phyloP scores from a whole-genome alignment of 2,329 filamentous ascomycete species.

The Mycogone perniciosa region DNA sequence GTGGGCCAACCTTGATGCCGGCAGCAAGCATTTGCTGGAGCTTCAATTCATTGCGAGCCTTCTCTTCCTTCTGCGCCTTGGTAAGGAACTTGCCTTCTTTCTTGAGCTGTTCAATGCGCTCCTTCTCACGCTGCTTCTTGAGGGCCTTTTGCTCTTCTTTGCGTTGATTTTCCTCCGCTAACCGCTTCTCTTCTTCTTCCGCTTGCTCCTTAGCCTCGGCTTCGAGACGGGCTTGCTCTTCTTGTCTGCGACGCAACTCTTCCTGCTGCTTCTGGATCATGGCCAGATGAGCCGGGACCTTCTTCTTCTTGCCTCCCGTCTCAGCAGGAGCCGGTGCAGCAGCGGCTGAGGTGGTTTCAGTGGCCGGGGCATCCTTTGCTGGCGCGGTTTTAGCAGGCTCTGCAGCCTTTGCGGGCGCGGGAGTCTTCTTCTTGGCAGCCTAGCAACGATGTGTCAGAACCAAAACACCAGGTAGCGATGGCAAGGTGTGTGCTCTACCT shows the following conservation, averaged over 20 bases:
- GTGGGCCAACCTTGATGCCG: slow-evolving; percentile 64
- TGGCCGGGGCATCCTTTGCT: slow-evolving; percentile 44
- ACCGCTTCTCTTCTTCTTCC: slow-evolving; percentile 58
- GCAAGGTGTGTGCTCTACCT: slow-evolving; percentile 48
- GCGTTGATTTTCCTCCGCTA: slow-evolving; percentile 61
- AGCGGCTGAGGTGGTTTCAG: slow-evolving; percentile 42
- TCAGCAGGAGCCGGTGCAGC: slow-evolving; percentile 34
- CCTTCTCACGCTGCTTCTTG: slow-evolving; percentile 83
- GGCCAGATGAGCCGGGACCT: slow-evolving; percentile 68
- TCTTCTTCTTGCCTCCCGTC: slow-evolving; percentile 74
- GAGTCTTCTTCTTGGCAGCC: slow-evolving; percentile 78
- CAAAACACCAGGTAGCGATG: neutral
- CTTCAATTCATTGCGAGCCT: slow-evolving; percentile 70
- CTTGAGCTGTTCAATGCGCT: slow-evolving; percentile 80
- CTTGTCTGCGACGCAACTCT: slow-evolving; percentile 58
- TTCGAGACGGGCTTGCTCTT: slow-evolving; percentile 55
- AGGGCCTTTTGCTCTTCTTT: slow-evolving; percentile 67
- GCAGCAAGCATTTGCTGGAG: slow-evolving; percentile 80
- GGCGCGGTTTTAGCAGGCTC: slow-evolving; percentile 26
- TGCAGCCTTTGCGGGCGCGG: slow-evolving; percentile 28
- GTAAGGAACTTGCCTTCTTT: slow-evolving; percentile 82
- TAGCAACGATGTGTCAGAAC: slow-evolving; percentile 16
- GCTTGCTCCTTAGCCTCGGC: slow-evolving; percentile 60
- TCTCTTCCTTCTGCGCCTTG: slow-evolving; percentile 78
- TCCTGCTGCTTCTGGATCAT: slow-evolving; percentile 79